Conservation (phyloP, 2,329 filamentous ascomycete species). For the Beauveria sp. region DNA sequence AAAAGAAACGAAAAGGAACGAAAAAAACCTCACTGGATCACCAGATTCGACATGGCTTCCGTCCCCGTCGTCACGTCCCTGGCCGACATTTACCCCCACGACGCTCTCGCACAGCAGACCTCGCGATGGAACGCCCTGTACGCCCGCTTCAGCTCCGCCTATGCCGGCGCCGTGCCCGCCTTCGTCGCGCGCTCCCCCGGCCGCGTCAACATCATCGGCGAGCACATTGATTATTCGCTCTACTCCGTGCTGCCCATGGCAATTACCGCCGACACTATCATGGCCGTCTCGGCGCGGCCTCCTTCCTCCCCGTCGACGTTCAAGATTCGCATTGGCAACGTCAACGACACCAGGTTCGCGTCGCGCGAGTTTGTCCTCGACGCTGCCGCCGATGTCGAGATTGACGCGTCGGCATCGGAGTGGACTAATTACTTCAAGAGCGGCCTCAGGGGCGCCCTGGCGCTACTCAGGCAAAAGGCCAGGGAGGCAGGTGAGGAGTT, state of each 20-base stretch:
- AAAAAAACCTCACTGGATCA: neutral
- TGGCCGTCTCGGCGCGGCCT: conserved; percentile 61
- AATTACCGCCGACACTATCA: conserved; percentile 80
- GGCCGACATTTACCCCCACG: conserved; percentile 73
- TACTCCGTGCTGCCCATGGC: conserved; percentile 96
- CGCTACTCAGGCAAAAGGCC: conserved; percentile 63
- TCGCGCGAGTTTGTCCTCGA: conserved; percentile 67
- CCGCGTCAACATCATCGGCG: conserved; percentile 95
- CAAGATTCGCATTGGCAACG: conserved; percentile 71
- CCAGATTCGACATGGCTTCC: neutral
- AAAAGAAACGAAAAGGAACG: neutral
- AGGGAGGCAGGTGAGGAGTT: conserved; percentile 43
- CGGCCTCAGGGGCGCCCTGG: conserved; percentile 73
- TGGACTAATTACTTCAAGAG: conserved; percentile 99
- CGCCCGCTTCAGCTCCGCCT: conserved; percentile 60
- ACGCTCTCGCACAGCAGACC: conserved; percentile 59
- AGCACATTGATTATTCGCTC: conserved; percentile 98
- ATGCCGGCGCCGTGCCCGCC: conserved; percentile 56
- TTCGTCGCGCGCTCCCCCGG: conserved; percentile 89
- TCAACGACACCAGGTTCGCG: conserved; percentile 70
- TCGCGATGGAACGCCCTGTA: conserved; percentile 71
- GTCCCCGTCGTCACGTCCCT: conserved; percentile 73
- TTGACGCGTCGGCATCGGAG: conserved; percentile 78
- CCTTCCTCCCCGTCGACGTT: conserved; percentile 34
- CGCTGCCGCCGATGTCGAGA: conserved; percentile 55